Evolutionary conservation across 2,329 filamentous ascomycete species (phyloP).

Genomic region (Paecilomyces sp.): DNA sequence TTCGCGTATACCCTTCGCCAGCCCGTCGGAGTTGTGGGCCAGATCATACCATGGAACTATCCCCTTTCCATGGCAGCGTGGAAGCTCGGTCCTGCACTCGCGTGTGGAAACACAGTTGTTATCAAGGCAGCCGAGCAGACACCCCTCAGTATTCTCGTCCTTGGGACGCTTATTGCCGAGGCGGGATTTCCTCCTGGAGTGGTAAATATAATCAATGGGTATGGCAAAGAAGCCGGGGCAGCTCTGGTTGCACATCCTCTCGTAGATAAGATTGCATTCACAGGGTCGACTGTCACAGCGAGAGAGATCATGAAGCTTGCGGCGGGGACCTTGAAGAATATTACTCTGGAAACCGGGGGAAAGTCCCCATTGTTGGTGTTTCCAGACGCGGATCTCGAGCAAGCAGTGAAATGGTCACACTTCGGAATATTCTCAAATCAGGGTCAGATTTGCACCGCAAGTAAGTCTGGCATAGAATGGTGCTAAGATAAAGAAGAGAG

Average conservation of each 20-base stretch:
- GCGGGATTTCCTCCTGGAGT: conserved; percentile 68
- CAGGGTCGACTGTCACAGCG: conserved; percentile 25
- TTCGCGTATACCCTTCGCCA: conserved; percentile 80
- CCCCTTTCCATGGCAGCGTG: conserved; percentile 68
- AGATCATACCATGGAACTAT: conserved; percentile 89
- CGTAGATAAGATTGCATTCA: conserved; percentile 28
- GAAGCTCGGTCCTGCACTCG: conserved; percentile 46
- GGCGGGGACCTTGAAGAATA: conserved; percentile 25
- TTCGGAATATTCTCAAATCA: neutral
- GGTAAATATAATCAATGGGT: conserved; percentile 63
- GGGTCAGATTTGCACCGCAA: neutral
- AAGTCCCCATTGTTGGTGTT: conserved; percentile 31
- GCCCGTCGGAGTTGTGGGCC: conserved; percentile 73
- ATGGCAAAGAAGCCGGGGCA: conserved; percentile 45
- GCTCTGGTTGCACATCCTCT: conserved; percentile 20
- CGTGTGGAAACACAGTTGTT: conserved; percentile 46
- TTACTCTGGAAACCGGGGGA: conserved; percentile 30
- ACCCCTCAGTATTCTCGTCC: conserved; percentile 47
- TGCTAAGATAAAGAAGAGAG: neutral
- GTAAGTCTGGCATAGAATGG: neutral
- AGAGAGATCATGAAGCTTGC: conserved; percentile 24
- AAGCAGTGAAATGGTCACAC: conserved; percentile 20
- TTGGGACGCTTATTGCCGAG: conserved; percentile 58
- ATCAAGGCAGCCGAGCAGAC: conserved; percentile 49
- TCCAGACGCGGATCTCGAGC: conserved; percentile 22